A percentile compares a stretch with the other conserved stretches of the same genome.
These are phyloP conservation scores for Cubamyces lactineus DNA, from an alignment of 768 basidiomycete species.

Conservation along the genomic window DNA sequence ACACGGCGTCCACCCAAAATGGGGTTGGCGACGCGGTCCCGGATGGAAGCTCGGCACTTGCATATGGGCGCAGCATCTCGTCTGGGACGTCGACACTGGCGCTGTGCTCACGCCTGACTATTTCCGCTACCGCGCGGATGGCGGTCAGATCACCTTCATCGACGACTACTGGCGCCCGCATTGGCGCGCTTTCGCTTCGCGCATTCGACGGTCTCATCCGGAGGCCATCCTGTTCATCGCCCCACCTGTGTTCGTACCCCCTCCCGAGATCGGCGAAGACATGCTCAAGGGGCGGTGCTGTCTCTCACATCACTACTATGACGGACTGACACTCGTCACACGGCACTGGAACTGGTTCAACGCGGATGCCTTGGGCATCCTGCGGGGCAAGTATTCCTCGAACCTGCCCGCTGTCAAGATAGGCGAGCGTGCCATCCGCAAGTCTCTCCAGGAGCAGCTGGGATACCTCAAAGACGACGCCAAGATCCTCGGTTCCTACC, in stretches of 20 bases:
- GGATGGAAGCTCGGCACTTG: slow-evolving; percentile 78
- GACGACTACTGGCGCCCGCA: slow-evolving; percentile 82
- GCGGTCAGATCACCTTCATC: slow-evolving; percentile 64
- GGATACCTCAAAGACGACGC: slow-evolving; percentile 78
- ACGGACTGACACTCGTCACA: slow-evolving; percentile 91
- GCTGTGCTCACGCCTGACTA: slow-evolving; percentile 73
- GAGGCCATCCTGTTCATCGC: slow-evolving; percentile 90
- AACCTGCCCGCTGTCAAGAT: slow-evolving; percentile 75
- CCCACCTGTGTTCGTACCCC: slow-evolving; percentile 85
- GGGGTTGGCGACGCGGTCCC: slow-evolving; percentile 82
- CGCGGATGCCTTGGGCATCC: slow-evolving; percentile 90
- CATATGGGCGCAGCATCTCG: slow-evolving; percentile 86
- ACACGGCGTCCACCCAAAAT: slow-evolving; percentile 62
- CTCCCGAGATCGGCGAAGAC: slow-evolving; percentile 62
- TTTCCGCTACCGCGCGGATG: slow-evolving; percentile 49
- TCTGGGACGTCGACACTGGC: slow-evolving; percentile 82
- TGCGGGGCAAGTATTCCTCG: slow-evolving; percentile 78
- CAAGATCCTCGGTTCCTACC: slow-evolving; percentile 67
- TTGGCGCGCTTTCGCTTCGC: slow-evolving; percentile 54
- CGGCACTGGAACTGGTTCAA: slow-evolving; percentile 96
- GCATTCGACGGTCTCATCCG: slow-evolving; percentile 71
- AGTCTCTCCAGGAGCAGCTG: slow-evolving; percentile 81
- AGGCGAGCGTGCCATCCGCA: slow-evolving; percentile 83
- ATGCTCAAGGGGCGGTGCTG: slow-evolving; percentile 66
- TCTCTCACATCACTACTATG: slow-evolving; percentile 90